A percentile compares a stretch with the other conserved stretches of the same genome.
Evolutionary conservation across 2,329 filamentous ascomycete genomes (phyloP).

Genomic region (Ceratocystiopsis brevicomis): DNA sequence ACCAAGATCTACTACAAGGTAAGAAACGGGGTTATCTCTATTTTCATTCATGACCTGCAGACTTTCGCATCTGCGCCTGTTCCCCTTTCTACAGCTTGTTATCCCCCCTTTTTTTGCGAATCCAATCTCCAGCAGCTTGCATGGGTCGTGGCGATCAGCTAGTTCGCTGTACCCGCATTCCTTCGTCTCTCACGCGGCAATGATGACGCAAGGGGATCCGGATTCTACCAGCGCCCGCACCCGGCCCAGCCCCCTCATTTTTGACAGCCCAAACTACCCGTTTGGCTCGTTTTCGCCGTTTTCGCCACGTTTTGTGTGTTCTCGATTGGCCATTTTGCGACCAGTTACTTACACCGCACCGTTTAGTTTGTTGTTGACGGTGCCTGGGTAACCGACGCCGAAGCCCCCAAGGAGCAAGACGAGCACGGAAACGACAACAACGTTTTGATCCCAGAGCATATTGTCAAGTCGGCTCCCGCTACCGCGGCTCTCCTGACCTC

Average conservation of each 20-base stretch:
- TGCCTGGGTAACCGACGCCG: slow-evolving; percentile 68
- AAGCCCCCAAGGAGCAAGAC: slow-evolving; percentile 67
- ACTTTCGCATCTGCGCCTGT: not conserved
- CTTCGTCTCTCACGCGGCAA: too few species aligned
- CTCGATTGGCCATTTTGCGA: too few species aligned
- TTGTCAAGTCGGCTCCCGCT: slow-evolving; percentile 29
- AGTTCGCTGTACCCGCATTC: too few species aligned
- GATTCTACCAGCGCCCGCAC: too few species aligned
- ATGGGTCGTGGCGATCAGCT: too few species aligned
- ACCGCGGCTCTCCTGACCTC: slow-evolving; percentile 38
- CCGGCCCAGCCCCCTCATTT: too few species aligned
- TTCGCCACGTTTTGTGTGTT: not conserved
- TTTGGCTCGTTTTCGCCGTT: not conserved
- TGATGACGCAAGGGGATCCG: too few species aligned
- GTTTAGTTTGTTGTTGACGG: slow-evolving; percentile 84
- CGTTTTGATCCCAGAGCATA: slow-evolving; percentile 59
- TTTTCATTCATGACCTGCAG: not conserved
- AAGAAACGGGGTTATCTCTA: slow-evolving; percentile 15
- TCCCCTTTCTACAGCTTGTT: not conserved
- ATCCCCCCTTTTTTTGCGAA: too few species aligned
- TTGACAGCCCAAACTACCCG: too few species aligned
- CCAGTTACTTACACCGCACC: not conserved
- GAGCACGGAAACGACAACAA: slow-evolving; percentile 79
- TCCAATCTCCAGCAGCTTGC: too few species aligned
- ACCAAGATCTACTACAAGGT: slow-evolving; percentile 93